Percentiles rank a stretch among this genome's conserved stretches.
Evolutionary conservation across 768 basidiomycete species (phyloP).

Genomic region (Russula sp.): DNA sequence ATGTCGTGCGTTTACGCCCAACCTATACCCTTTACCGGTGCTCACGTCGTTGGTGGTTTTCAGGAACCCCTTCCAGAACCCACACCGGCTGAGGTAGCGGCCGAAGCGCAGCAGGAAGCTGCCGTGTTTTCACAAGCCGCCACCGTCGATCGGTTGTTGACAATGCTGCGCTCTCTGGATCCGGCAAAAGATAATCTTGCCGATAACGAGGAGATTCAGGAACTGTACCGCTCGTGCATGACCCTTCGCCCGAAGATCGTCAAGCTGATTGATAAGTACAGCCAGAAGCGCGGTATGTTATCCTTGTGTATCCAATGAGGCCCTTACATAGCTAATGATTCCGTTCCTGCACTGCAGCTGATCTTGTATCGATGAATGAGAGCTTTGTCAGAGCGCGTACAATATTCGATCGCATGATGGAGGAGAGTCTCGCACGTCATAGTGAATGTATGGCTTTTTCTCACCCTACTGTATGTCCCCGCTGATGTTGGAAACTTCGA

Average conservation of each 20-base stretch:
- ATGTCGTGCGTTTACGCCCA: slow-evolving; percentile 56
- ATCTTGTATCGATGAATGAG: slow-evolving; percentile 91
- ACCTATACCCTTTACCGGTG: not conserved
- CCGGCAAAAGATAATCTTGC: slow-evolving; percentile 17
- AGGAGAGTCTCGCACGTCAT: slow-evolving; percentile 75
- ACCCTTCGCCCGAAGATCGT: slow-evolving; percentile 89
- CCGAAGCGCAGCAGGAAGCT: slow-evolving; percentile 82
- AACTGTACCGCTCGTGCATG: slow-evolving; percentile 87
- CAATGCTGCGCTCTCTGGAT: slow-evolving; percentile 6
- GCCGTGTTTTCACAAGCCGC: slow-evolving; percentile 81
- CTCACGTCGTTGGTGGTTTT: not conserved
- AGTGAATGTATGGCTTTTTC: slow-evolving; percentile 44
- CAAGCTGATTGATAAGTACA: slow-evolving; percentile 94
- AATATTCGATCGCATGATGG: slow-evolving; percentile 92
- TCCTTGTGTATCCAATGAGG: not conserved
- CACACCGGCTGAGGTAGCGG: slow-evolving; percentile 62
- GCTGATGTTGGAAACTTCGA: slow-evolving; percentile 1
- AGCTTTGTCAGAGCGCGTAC: slow-evolving; percentile 82
- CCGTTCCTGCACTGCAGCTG: slow-evolving; percentile 44
- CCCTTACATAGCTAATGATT: not conserved
- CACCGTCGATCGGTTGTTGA: slow-evolving; percentile 66
- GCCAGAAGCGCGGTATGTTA: slow-evolving; percentile 69
- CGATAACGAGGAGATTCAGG: slow-evolving; percentile 39
- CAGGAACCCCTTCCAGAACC: slow-evolving; percentile 86
- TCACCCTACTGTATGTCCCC: slow-evolving; percentile 8